Evolutionary conservation across 1,139 yeast species (phyloP).

Genomic region (Kurtzmaniella natalensis): DNA sequence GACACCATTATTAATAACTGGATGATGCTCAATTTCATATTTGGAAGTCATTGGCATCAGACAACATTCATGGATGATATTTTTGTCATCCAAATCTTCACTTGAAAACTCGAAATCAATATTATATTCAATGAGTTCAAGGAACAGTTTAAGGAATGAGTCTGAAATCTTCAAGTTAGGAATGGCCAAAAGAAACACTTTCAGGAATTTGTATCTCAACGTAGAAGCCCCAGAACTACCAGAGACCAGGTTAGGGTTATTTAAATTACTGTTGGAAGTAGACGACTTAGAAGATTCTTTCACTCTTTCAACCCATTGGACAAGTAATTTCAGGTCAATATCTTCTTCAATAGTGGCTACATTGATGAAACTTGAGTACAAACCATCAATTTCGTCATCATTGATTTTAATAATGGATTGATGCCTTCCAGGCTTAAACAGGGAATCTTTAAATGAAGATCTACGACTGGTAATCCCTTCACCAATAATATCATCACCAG

Average conservation of each 20-base stretch:
- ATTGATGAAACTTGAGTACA: conserved; percentile 62
- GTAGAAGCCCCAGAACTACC: conserved; percentile 15
- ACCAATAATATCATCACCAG: conserved; percentile 1
- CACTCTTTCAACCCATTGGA: conserved; percentile 48
- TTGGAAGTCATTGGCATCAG: conserved; percentile 35
- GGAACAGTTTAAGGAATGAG: conserved; percentile 41
- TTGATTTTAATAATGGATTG: conserved; percentile 14
- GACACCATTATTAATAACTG: conserved; percentile 41
- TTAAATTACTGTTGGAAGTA: conserved; percentile 3
- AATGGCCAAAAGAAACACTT: conserved; percentile 61
- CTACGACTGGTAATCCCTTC: not conserved
- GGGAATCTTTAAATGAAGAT: conserved; percentile 1
- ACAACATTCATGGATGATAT: conserved; percentile 43
- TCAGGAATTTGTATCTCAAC: conserved; percentile 45
- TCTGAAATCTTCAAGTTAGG: conserved; percentile 50
- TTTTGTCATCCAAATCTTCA: conserved; percentile 40
- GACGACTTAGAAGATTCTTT: conserved; percentile 23
- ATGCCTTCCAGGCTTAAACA: not conserved
- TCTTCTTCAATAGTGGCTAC: conserved; percentile 46
- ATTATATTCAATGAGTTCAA: conserved; percentile 37
- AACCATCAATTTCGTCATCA: conserved; percentile 53
- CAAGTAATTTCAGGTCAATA: conserved; percentile 40
- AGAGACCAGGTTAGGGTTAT: not conserved
- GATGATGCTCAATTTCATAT: conserved; percentile 28
- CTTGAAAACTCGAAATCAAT: conserved; percentile 37